Percentiles rank a stretch among this genome's conserved stretches.
Conservation (phyloP, 2,329 filamentous ascomycete genomes). For the Intubia oerlemansii region DNA sequence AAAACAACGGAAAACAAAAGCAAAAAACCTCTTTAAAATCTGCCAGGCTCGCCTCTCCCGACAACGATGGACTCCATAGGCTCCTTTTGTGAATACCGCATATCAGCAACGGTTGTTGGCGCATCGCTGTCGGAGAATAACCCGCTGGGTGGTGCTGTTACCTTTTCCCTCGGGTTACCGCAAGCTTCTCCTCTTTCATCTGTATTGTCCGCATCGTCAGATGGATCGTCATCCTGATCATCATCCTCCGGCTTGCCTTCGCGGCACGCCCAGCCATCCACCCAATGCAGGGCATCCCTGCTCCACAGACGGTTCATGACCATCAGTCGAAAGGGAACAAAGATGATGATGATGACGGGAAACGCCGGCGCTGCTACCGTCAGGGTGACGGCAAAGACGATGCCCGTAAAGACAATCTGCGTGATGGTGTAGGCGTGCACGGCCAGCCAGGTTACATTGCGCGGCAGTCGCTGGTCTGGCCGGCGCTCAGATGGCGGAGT, state of each 20-base stretch:
- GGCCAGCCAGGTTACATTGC: constrained; percentile 1
- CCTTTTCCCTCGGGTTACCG: no score
- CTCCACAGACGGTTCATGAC: constrained; percentile 40
- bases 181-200: no score
- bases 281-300: constrained; percentile 27
- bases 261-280: constrained; percentile 26
- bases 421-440: constrained; percentile 2
- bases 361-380: constrained; percentile 16
- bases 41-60: no score
- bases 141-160: no score
- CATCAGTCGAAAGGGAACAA: constrained; percentile 39
- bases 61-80: no score
- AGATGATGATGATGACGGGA: constrained; percentile 38
- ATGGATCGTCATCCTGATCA: no score
- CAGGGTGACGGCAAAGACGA: constrained; percentile 2
- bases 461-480: not conserved
- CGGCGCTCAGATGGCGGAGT: constrained; percentile 1
- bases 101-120: no score
- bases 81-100: no score
- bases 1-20: no score
- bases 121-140: no score
- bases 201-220: no score
- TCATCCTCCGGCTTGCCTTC: constrained; percentile 31
- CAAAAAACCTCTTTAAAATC: no score
- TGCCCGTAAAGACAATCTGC: constrained; percentile 1